phyloP scores from a whole-genome alignment of 2,329 filamentous ascomycete species.

The Calonectria pauciramosa region DNA sequence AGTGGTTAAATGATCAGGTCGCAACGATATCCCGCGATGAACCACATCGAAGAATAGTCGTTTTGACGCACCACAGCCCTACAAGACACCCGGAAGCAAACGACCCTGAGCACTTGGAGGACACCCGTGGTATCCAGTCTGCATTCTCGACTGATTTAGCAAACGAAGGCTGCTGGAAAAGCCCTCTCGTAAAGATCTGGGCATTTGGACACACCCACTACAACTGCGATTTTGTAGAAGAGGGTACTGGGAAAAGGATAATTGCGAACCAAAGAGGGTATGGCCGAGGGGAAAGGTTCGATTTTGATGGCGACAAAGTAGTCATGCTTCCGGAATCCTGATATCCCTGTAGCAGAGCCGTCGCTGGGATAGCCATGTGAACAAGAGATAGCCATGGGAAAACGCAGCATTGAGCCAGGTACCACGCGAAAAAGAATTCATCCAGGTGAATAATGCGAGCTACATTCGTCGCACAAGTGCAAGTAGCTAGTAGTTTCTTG shows the following conservation, averaged over 20 bases:
- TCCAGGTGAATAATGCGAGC: no score
- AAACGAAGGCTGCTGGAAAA: neutral
- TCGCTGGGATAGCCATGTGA: no score
- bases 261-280: neutral
- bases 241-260: neutral
- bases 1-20: neutral
- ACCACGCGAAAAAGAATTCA: no score
- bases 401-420: no score
- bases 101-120: neutral
- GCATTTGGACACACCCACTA: neutral
- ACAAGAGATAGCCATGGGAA: no score
- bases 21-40: neutral
- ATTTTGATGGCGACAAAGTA: neutral
- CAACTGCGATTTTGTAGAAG: neutral
- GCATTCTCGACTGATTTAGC: neutral
- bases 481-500: no score
- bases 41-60: neutral
- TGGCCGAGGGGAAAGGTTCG: neutral
- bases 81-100: neutral
- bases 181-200: neutral
- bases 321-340: neutral
- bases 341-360: no score
- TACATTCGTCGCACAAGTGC: no score
- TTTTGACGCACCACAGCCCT: neutral
- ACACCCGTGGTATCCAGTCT: neutral